Evolutionary conservation across 2,329 filamentous ascomycete species (phyloP).

Genomic region (Fusarium marasasianum): DNA sequence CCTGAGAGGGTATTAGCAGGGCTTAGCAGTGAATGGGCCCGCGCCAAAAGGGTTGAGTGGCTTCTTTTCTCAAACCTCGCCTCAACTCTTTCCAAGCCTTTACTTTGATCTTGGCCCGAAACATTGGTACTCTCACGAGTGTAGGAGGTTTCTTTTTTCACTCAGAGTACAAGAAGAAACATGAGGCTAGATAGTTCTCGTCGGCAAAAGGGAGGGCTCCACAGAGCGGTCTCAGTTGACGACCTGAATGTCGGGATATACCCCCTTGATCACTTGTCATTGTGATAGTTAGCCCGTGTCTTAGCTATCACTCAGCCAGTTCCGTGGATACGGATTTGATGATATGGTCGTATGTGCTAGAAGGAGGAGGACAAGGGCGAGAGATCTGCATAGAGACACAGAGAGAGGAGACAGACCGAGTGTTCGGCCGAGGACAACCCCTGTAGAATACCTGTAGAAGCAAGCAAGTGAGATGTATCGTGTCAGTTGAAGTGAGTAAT

Average conservation of each 20-base stretch:
- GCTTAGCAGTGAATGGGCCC: background rate
- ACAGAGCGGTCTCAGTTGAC: constrained; percentile 30
- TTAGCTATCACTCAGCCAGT: constrained; percentile 33
- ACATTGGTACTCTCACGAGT: background rate
- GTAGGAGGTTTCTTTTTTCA: background rate
- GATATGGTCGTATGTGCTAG: background rate
- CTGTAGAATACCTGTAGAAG: constrained; percentile 8
- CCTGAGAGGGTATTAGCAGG: background rate
- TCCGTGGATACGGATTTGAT: constrained; percentile 28
- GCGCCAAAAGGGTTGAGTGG: constrained; percentile 18
- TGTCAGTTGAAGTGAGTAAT: constrained; percentile 14
- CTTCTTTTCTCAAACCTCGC: constrained; percentile 10
- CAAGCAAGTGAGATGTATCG: constrained; percentile 8
- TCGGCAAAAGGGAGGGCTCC: constrained; percentile 26
- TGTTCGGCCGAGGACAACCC: constrained; percentile 13
- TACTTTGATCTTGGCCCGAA: constrained; percentile 7
- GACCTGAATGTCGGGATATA: constrained; percentile 33
- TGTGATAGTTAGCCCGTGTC: constrained; percentile 17
- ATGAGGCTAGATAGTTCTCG: constrained; percentile 6
- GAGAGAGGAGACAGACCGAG: constrained; percentile 1
- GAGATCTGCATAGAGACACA: constrained; percentile 13
- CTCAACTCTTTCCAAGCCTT: background rate
- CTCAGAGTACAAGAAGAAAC: background rate
- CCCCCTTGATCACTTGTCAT: constrained; percentile 27
- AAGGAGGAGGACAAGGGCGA: constrained; percentile 14